Base-by-base conservation (phyloP, 2,329 filamentous ascomycete species). In the Seiridium unicorne region DNA sequence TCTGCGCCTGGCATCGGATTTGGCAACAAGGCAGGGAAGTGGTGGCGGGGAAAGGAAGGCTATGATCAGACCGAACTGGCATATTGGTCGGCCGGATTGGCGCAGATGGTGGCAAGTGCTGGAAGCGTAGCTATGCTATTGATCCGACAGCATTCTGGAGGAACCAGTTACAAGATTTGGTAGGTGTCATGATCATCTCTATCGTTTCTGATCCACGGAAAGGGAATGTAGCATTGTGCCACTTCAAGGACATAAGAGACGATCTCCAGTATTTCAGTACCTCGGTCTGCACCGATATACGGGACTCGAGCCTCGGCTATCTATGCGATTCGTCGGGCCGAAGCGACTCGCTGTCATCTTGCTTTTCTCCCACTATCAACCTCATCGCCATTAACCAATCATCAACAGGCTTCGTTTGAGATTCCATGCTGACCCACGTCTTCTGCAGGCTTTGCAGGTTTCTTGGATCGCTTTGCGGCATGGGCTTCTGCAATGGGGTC, bases 51-150 rank as follows among this genome's bases (percentile, higher is more conserved):
- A 32, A 68, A 62, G 49, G 76, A 74, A 61, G 76, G 68, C 49
- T 73, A 70, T 38, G 81, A 84, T 68, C 79, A 76, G 36, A 81
- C 80, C 2, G 81, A 84, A 69, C 63, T 83, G 66, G 76, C 77
- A 1, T 82, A 76, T 57, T 83, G 79, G 77, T 79, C 77, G 6
- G 79, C 79, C 1, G 76, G 77, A 40, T 65, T 79, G 13, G 73
- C 74, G 34, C 80, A 83, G 65, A 68, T 79, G 56, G 66, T 75
- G 8, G 69, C 74, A 47, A 81, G 78, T 58, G 70, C 72, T 2
- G 70, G 71, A 32, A 74, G 76, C 5, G 61, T 81, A 57, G 72
- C 74, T 31, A 80, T 81, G 76, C 68, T 83, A 46, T 56, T 79
- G 9, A 71, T 78, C 26, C 71, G 81, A 57, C 75, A 76, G 1